A percentile compares a stretch with the other conserved stretches of the same genome.
These are phyloP conservation scores for Pleodorina starrii DNA, from an alignment of 139 green algal species.

Conservation along the genomic window DNA sequence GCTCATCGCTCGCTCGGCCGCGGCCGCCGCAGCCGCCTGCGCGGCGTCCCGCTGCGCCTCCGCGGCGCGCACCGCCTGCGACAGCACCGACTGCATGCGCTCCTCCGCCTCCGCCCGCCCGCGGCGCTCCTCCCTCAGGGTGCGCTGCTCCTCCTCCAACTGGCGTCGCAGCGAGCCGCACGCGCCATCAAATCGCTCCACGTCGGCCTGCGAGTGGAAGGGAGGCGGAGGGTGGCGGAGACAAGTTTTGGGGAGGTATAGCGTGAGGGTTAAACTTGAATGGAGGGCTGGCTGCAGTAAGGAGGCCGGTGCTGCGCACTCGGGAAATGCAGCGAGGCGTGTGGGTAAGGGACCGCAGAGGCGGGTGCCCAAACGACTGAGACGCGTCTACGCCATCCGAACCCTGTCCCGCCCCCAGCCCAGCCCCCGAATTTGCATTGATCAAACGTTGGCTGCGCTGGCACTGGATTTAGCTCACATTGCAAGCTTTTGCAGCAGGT, in stretches of 20 bases:
- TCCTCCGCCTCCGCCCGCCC: not conserved
- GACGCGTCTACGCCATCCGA: no score
- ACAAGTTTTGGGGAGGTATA: not conserved
- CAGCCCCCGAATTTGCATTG: no score
- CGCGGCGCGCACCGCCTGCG: slow-evolving; percentile 24
- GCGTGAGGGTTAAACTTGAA: no score
- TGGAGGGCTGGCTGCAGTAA: no score
- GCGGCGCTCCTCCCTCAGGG: not conserved
- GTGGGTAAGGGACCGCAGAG: no score
- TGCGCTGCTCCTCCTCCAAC: not conserved
- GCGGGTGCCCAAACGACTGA: no score
- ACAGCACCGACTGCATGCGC: slow-evolving; percentile 16
- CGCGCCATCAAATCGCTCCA: not conserved
- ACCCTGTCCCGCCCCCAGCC: no score
- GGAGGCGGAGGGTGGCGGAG: no score
- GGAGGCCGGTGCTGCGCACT: no score
- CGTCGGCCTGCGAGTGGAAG: not conserved
- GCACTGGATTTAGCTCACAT: no score
- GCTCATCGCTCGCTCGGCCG: slow-evolving; percentile 21
- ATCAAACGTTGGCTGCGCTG: no score
- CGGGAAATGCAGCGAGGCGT: no score
- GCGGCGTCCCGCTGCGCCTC: slow-evolving; percentile 43
- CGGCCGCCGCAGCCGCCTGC: slow-evolving; percentile 35
- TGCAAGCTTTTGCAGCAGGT: not conserved
- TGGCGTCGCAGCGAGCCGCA: not conserved